Base-by-base conservation (phyloP, 2,329 filamentous ascomycete species). In the Cladophialophora bantiana region DNA sequence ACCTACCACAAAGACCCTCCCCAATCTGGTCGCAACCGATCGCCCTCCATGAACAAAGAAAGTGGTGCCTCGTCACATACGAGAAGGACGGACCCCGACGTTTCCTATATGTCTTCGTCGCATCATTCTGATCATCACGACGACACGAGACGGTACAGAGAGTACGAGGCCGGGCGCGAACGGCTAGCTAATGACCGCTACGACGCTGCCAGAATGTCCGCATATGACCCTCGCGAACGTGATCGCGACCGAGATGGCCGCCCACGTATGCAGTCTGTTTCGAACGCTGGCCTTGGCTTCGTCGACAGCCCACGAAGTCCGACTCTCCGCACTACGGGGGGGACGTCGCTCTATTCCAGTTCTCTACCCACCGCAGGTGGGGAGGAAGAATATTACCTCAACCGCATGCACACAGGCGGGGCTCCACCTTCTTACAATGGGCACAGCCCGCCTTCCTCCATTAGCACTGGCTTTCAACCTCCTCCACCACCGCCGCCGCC, bases 381-480 rank as follows among this genome's bases (percentile, higher is more conserved):
- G 20, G 70, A 71, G 9, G 70, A 71, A 62, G 70, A 71, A 7
- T 71, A 70, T 54, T 71, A 71, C 57, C 68, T 67, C 6, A 66
- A 67, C 35, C 65, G 59, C 6, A 34, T 52, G 26, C 65, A 62
- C 32, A n/a, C 59, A 13, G 57, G 58, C 32, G 58, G 59, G 10
- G 32, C 13, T n/a, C 9, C 34, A 32, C 10, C 59, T 54, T 20
- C 59, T 18, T 63, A 68, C 40, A 62, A 56, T 13, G 56, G 56
- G 6, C 45, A 70, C 52, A 56, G 45, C 18, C 56, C 58, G 10
- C 48, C 68, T 3, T 38, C 48, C n/a, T 48, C 66, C 10, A 68
- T 70, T 9, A 70, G 68, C 42, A 70, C 68, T 12, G 68, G 68
- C 12, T 70, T 68, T 38, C 62, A 68, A 55, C 59, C 63, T 36